phyloP scores from a whole-genome alignment of 1,284 basidiomycete genomes.

The Phlebopus sp. region DNA sequence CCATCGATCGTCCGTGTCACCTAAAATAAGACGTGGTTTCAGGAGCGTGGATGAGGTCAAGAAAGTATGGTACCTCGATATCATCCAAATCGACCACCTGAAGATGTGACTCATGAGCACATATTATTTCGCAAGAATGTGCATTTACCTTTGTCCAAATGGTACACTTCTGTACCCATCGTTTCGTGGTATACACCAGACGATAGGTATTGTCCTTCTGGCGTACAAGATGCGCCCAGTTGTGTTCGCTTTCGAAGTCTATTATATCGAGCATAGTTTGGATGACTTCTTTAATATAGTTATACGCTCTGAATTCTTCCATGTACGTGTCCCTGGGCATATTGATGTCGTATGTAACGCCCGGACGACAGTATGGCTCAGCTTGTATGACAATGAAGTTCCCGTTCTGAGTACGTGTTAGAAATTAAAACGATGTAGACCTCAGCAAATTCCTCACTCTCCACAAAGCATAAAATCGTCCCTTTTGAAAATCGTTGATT shows the following conservation, averaged over 20 bases:
- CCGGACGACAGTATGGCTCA: slow-evolving; percentile 26
- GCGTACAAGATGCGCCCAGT: slow-evolving; percentile 43
- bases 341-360: background rate
- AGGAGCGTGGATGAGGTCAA: background rate
- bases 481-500: slow-evolving; percentile 5
- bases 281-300: slow-evolving; percentile 29
- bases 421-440: background rate
- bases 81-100: slow-evolving; percentile 32
- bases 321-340: background rate
- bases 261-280: slow-evolving; percentile 40
- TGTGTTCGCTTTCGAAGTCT: slow-evolving; percentile 39
- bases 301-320: slow-evolving; percentile 23
- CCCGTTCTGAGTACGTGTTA: slow-evolving; percentile 28
- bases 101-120: background rate
- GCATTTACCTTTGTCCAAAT: slow-evolving; percentile 34
- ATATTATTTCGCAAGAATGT: slow-evolving; percentile 20
- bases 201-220: slow-evolving; percentile 32
- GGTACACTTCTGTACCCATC: slow-evolving; percentile 34
- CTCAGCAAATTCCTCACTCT: slow-evolving; percentile 17
- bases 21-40: slow-evolving; percentile 8
- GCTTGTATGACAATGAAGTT: slow-evolving; percentile 41
- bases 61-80: slow-evolving; percentile 24
- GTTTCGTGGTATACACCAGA: slow-evolving; percentile 34
- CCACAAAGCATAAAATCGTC: slow-evolving; percentile 30
- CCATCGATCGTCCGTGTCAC: slow-evolving; percentile 25